Percentiles rank a stretch among this genome's conserved stretches.
These are phyloP conservation scores for Macrophomina phaseolina DNA, from an alignment of 2,329 filamentous ascomycete genomes.

Conservation along the genomic window DNA sequence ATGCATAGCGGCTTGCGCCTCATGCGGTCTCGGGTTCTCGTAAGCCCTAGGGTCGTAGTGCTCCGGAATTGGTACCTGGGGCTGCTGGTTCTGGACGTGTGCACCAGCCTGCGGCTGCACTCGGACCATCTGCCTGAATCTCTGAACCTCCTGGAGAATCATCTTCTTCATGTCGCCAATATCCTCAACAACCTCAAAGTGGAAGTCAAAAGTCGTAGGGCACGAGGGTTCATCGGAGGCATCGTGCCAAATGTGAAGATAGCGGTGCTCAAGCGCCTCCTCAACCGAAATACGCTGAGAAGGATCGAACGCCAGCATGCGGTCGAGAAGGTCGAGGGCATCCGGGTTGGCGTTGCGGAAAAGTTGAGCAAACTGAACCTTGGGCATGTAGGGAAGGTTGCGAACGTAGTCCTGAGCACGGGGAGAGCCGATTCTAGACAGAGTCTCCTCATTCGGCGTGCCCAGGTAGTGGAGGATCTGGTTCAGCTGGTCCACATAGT, in stretches of 20 bases:
- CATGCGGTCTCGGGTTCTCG: constrained; percentile 68
- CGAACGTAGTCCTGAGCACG: constrained; percentile 98
- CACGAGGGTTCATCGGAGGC: constrained; percentile 93
- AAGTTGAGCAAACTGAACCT: constrained; percentile 84
- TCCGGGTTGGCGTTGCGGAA: constrained; percentile 97
- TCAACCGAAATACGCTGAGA: constrained; percentile 93
- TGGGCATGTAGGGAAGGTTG: constrained; percentile 93
- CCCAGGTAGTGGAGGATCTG: constrained; percentile 98
- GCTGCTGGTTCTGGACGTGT: constrained; percentile 47
- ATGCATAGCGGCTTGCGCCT: constrained; percentile 40
- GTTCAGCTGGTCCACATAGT: constrained; percentile 99
- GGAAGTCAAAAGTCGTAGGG: constrained; percentile 95
- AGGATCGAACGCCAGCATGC: constrained; percentile 97
- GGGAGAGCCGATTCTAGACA: constrained; percentile 90
- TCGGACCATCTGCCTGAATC: constrained; percentile 72
- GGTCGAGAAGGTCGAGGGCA: constrained; percentile 91
- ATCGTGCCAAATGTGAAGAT: constrained; percentile 98
- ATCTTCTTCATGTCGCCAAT: constrained; percentile 94
- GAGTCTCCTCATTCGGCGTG: constrained; percentile 93
- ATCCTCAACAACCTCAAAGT: constrained; percentile 97
- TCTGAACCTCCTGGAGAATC: constrained; percentile 92
- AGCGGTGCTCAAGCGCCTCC: constrained; percentile 92
- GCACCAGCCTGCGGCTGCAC: constrained; percentile 42
- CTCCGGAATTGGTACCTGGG: constrained; percentile 67
- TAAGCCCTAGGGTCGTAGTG: constrained; percentile 63